A percentile compares a stretch with the other conserved stretches of the same genome.
These are phyloP conservation scores for Mortierella alpina DNA, from an alignment of 192 early-diverging fungal species.

Conservation along the genomic window DNA sequence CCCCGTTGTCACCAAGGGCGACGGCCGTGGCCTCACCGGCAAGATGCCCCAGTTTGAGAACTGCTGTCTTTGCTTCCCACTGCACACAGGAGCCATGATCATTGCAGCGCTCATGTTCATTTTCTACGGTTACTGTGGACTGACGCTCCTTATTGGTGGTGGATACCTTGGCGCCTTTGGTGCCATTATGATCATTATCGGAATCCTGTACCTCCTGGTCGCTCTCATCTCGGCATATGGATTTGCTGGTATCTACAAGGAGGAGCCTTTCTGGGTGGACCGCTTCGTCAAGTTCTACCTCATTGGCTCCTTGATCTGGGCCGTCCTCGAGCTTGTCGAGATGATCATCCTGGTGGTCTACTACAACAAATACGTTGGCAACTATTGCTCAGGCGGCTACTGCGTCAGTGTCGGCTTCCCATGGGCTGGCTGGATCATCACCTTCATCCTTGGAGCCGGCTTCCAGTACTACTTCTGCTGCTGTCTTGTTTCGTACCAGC, in stretches of 20 bases:
- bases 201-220: conserved; percentile 24
- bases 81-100: conserved; percentile 48
- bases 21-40: conserved; percentile 14
- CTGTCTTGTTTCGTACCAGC: conserved; percentile 47
- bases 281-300: conserved; percentile 20
- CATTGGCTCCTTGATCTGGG: conserved; percentile 30
- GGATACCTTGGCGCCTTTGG: neutral
- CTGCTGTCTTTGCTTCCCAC: conserved; percentile 36
- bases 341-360: conserved; percentile 9
- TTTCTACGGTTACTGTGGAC: conserved; percentile 43
- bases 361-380: neutral
- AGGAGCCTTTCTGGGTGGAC: conserved; percentile 19
- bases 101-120: conserved; percentile 25
- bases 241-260: conserved; percentile 42
- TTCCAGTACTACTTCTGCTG: conserved; percentile 51
- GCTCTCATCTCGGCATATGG: conserved; percentile 24
- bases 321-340: conserved; percentile 14
- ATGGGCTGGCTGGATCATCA: conserved; percentile 18
- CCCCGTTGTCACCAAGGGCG: neutral
- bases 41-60: conserved; percentile 27
- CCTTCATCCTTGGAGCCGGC: conserved; percentile 7
- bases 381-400: neutral
- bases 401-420: neutral
- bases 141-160: neutral
- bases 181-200: conserved; percentile 10